A percentile compares a stretch with the other conserved stretches of the same genome.
phyloP scores from a whole-genome alignment of 2,329 filamentous ascomycete species.

The Raffaelea albimanens region DNA sequence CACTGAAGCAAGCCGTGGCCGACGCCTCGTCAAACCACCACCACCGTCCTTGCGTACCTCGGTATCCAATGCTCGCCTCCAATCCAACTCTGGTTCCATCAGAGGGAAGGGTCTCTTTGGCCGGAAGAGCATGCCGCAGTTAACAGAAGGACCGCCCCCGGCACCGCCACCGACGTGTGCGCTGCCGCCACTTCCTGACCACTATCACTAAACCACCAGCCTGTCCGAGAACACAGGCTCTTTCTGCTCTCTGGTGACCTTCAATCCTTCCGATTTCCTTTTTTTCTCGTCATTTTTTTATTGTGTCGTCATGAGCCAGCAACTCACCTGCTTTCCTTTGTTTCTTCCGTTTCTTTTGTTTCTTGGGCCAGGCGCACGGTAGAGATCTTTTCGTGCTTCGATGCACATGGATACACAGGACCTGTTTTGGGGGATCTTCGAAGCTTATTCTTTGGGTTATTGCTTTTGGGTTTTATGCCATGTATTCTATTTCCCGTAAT shows the following conservation, averaged over 20 bases:
- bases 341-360: neutral
- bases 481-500: neutral
- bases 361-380: neutral
- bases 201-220: neutral
- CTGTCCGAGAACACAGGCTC: too few species aligned
- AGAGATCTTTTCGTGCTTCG: neutral
- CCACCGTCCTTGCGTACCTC: constrained; percentile 1
- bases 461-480: neutral
- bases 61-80: constrained; percentile 16
- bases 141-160: constrained; percentile 40
- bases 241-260: neutral
- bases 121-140: constrained; percentile 41
- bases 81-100: constrained; percentile 12
- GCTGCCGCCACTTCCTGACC: constrained; percentile 33
- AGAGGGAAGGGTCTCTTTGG: constrained; percentile 17
- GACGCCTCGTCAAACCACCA: constrained; percentile 4
- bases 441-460: neutral
- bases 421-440: neutral
- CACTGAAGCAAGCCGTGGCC: neutral
- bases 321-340: neutral
- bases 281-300: neutral
- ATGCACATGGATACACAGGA: neutral
- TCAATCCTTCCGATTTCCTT: neutral
- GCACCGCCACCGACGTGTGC: constrained; percentile 46
- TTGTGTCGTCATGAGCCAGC: too few species aligned